Conservation (phyloP, 495 filamentous ascomycete genomes). For the Trichoderma virens region DNA sequence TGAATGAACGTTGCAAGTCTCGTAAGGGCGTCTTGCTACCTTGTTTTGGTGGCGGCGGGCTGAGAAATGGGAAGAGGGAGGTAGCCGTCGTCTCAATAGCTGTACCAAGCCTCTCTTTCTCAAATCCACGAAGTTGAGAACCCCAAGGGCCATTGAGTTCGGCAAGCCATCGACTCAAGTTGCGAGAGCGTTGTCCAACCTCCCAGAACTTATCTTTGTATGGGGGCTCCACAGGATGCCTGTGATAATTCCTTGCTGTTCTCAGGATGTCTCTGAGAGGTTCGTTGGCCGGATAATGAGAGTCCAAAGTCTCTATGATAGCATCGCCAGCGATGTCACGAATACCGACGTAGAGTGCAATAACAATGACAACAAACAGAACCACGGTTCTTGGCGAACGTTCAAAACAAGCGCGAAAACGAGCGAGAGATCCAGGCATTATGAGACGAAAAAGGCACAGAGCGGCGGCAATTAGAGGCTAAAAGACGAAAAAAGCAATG, state of each 20-base stretch:
- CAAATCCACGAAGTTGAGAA: background rate
- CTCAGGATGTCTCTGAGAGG: background rate
- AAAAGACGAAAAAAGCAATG: background rate
- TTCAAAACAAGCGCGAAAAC: background rate
- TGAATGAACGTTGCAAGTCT: background rate
- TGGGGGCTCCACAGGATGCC: background rate
- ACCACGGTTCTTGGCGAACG: background rate
- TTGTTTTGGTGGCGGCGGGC: background rate
- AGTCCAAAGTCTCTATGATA: background rate
- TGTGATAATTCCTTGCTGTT: background rate
- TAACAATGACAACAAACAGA: background rate
- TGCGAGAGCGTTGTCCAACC: background rate
- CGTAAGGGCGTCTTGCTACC: background rate
- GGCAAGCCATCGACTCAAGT: constrained; percentile 9
- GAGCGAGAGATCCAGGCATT: background rate
- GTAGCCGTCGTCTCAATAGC: background rate
- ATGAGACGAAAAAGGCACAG: background rate
- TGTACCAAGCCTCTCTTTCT: background rate
- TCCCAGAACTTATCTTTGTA: constrained; percentile 13
- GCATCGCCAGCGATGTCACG: background rate
- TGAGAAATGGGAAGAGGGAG: constrained; percentile 11
- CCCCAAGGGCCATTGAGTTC: background rate
- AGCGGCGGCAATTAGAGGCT: background rate
- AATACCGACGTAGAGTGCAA: background rate
- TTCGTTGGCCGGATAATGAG: background rate